phyloP scores from a whole-genome alignment of 108 stramenopile genomes.

The Fragilaria radians region DNA sequence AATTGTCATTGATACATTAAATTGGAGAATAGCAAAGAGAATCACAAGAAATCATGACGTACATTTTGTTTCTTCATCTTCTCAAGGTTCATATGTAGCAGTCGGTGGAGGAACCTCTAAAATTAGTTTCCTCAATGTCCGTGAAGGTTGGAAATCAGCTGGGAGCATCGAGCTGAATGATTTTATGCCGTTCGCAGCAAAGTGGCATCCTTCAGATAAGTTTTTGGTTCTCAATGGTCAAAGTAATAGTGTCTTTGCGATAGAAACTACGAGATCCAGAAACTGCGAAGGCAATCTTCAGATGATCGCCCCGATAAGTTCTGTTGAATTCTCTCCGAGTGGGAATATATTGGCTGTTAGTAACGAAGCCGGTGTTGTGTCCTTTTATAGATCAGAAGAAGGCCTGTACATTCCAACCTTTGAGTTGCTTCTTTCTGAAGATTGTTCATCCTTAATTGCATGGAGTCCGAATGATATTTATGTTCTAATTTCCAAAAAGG shows the following conservation, averaged over 20 bases:
- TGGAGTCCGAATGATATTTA: conserved; percentile 55
- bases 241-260: conserved; percentile 46
- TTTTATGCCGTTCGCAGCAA: conserved; percentile 47
- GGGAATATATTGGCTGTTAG: conserved; percentile 52
- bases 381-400: conserved; percentile 38
- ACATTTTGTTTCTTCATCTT: conserved; percentile 50
- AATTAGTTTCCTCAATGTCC: conserved; percentile 50
- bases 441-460: conserved; percentile 38
- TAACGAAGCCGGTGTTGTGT: conserved; percentile 58
- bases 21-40: conserved; percentile 38
- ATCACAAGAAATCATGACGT: conserved; percentile 63
- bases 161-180: conserved; percentile 47
- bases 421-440: conserved; percentile 45
- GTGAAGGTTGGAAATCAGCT: conserved; percentile 44
- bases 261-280: conserved; percentile 54
- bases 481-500: conserved; percentile 38
- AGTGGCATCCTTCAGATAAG: conserved; percentile 69
- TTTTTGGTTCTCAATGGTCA: conserved; percentile 59
- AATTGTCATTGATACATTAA: conserved; percentile 42
- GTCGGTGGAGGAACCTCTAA: conserved; percentile 57
- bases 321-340: conserved; percentile 56
- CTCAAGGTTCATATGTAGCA: conserved; percentile 46
- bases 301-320: conserved; percentile 44
- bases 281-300: conserved; percentile 42
- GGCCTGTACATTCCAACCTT: conserved; percentile 51